Evolutionary conservation across 169 alveolate genomes (phyloP), one percentile per base, ranked within the genome.

Genomic region (Perkinsus olseni): DNA sequence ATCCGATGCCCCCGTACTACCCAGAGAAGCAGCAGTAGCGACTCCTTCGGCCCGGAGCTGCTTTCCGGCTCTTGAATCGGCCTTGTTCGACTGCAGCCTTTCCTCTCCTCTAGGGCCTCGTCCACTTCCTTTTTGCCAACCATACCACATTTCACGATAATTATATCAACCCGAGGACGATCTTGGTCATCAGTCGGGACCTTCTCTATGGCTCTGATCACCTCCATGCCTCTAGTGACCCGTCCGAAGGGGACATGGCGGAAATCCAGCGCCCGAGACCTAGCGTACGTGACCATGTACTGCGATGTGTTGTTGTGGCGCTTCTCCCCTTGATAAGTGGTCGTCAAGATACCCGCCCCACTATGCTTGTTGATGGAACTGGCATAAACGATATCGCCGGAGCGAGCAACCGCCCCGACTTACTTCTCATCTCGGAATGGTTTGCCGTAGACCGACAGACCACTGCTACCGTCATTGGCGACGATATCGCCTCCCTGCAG

Each of bases 181-280:
- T 96, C 96, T 92, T 94, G 94, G 93, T 94, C 94, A 93, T 96
- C 98, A 31, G 96, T 94, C 0, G 98, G 98, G 0, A 97, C 97
- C 92, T 97, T 95, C 40, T 97, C 95, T 20, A 97, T 95, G 91
- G 96, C 97, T 74, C 98, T 94, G 10, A 97, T 93, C 39, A 96
- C 97, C 51, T 97, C 98, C 98, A 97, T 97, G 11, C 98, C 98
- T 74, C 96, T 96, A 39, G 97, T 95, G 0, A 97, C 97, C 74
- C 97, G 96, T 0, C 98, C 98, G 94, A 97, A 96, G 24, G 97
- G 98, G 38, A 95, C 96, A 91, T 96, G 98, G 48, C 95, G 95
- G 91, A 96, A 97, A 93, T 97, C 98, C 91, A 97, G 95, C 92
- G 95, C 97, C 4, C 97, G 97, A 39, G 96, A 92, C 4, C 96